A percentile compares a stretch with the other conserved stretches of the same genome.
Conservation (phyloP, 495 filamentous ascomycete genomes). For the Hypoxylon lenormandii region DNA sequence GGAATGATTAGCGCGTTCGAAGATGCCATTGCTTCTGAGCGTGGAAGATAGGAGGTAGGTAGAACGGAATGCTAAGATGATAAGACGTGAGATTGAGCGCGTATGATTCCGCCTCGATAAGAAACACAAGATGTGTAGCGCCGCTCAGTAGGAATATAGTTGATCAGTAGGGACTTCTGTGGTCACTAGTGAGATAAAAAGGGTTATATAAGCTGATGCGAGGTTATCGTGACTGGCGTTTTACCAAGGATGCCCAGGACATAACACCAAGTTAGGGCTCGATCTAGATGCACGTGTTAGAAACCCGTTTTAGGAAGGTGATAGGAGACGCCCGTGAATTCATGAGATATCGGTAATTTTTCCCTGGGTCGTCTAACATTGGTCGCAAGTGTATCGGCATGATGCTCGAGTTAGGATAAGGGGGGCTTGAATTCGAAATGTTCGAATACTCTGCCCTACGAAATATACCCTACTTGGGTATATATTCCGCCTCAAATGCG, state of each 20-base stretch:
- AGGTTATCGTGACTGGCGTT: constrained; percentile 2
- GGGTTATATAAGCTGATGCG: too few relatives aligned
- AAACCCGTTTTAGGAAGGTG: constrained; percentile 31
- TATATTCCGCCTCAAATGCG: neutral
- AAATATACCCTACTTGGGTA: neutral
- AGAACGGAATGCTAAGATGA: too few relatives aligned
- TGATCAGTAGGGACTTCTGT: too few relatives aligned
- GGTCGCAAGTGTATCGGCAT: neutral
- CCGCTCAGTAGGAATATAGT: too few relatives aligned
- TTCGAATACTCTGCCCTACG: neutral
- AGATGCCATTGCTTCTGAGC: constrained; percentile 42
- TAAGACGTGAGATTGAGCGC: too few relatives aligned
- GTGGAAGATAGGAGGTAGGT: constrained; percentile 10
- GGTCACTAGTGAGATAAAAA: too few relatives aligned
- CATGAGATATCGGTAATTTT: constrained; percentile 3
- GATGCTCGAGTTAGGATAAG: neutral
- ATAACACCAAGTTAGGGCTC: neutral
- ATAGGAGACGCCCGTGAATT: neutral
- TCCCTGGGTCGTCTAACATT: neutral
- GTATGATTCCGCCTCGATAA: too few relatives aligned
- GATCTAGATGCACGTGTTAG: constrained; percentile 14
- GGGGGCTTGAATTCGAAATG: neutral
- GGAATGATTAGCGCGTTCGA: constrained; percentile 45
- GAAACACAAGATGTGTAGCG: too few relatives aligned
- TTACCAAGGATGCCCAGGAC: neutral